Conservation (phyloP, 768 basidiomycete genomes). For the Tubosaeta brunneosetosa region DNA sequence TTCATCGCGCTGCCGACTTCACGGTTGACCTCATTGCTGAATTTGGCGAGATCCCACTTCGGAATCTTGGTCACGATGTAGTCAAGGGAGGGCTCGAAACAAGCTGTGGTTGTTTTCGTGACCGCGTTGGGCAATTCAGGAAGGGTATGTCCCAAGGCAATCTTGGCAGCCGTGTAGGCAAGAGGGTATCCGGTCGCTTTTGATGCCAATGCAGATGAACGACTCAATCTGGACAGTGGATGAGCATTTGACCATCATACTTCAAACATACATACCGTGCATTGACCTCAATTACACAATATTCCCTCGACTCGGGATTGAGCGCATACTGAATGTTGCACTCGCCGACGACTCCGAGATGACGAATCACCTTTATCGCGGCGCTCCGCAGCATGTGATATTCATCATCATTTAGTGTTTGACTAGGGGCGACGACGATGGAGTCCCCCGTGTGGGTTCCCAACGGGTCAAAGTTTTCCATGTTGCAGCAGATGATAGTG, state of each 20-base stretch:
- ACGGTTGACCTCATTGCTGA: slow-evolving; percentile 88
- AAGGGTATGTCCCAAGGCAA: slow-evolving; percentile 94
- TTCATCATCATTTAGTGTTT: slow-evolving; percentile 95
- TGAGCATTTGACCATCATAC: neutral
- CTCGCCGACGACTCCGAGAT: slow-evolving; percentile 89
- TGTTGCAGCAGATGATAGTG: slow-evolving; percentile 99
- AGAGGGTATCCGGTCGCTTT: slow-evolving; percentile 99
- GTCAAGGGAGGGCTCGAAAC: slow-evolving; percentile 97
- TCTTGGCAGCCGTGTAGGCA: slow-evolving; percentile 98
- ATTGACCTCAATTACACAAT: slow-evolving; percentile 98
- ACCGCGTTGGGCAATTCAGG: slow-evolving; percentile 98
- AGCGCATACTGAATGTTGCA: slow-evolving; percentile 99
- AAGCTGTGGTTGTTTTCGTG: slow-evolving; percentile 98
- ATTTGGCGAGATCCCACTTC: slow-evolving; percentile 99
- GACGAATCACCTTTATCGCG: slow-evolving; percentile 92
- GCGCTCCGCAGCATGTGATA: slow-evolving; percentile 99
- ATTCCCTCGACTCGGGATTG: slow-evolving; percentile 88
- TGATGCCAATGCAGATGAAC: slow-evolving; percentile 92
- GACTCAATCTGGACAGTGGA: slow-evolving; percentile 50
- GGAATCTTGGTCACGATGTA: slow-evolving; percentile 99
- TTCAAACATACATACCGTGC: slow-evolving; percentile 52
- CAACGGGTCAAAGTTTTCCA: slow-evolving; percentile 99
- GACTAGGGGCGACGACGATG: slow-evolving; percentile 97
- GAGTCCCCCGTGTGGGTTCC: slow-evolving; percentile 99
- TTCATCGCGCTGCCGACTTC: slow-evolving; percentile 98